These are phyloP conservation scores for Daedaleopsis sinensis DNA, from an alignment of 768 basidiomycete species.

Conservation along the genomic window DNA sequence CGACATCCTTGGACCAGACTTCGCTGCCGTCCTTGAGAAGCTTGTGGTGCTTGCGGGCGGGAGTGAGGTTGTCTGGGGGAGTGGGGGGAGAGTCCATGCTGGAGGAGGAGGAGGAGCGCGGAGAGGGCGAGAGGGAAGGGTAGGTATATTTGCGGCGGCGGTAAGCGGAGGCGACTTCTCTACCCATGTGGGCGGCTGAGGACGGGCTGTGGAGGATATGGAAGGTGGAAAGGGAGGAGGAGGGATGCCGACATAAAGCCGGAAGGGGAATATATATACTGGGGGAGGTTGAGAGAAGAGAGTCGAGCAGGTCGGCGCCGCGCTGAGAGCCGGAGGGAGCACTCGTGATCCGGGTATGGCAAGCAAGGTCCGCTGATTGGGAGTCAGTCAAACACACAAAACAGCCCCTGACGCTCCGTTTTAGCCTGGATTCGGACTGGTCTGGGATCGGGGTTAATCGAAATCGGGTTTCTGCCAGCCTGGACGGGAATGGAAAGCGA, in stretches of 20 bases:
- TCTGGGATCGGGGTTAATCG: slow-evolving; percentile 10
- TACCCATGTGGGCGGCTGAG: slow-evolving; percentile 27
- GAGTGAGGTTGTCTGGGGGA: slow-evolving; percentile 54
- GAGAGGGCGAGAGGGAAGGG: slow-evolving; percentile 34
- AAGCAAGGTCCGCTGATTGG: slow-evolving; percentile 27
- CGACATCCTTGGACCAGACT: slow-evolving; percentile 82
- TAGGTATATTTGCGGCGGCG: slow-evolving; percentile 29
- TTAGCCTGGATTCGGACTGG: slow-evolving; percentile 13
- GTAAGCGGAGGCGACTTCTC: slow-evolving; percentile 32
- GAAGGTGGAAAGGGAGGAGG: slow-evolving; percentile 30
- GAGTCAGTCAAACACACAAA: slow-evolving; percentile 25
- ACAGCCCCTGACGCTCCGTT: slow-evolving; percentile 19
- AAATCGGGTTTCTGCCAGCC: background rate
- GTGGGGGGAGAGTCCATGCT: slow-evolving; percentile 27
- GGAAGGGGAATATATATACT: slow-evolving; percentile 28
- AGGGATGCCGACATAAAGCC: slow-evolving; percentile 26
- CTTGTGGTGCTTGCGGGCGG: slow-evolving; percentile 82
- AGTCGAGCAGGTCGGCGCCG: slow-evolving; percentile 14
- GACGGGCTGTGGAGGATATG: slow-evolving; percentile 25
- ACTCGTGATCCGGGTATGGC: slow-evolving; percentile 32
- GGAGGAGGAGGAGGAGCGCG: slow-evolving; percentile 21
- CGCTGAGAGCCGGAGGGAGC: slow-evolving; percentile 24
- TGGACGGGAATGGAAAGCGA: slow-evolving; percentile 15
- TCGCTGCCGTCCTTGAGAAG: slow-evolving; percentile 83
- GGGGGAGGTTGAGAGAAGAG: slow-evolving; percentile 8